Evolutionary conservation across 1,284 basidiomycete species (phyloP), one percentile per base, ranked within the genome.

Genomic region (Omphalotus olearius): DNA sequence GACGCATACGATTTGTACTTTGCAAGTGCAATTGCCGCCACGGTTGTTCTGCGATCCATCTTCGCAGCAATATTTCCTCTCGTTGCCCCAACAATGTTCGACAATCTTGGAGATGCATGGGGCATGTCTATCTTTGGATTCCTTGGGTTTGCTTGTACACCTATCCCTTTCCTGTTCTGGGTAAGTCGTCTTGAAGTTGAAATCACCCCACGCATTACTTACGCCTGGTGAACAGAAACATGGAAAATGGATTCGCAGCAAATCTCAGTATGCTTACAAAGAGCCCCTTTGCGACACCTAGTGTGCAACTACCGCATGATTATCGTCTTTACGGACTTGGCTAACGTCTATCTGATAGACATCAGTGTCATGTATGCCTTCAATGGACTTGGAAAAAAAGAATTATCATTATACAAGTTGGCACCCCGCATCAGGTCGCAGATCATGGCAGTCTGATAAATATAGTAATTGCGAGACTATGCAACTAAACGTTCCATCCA

Each of bases 21-120:
- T 52, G 85, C 85, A 0, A 80, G 78, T 51, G 84, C 84, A 2
- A 72, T 87, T 30, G 85, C 87, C 0, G 79, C 85, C 30, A 85
- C 84, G 18, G 80, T 88, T 23, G 79, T 91, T 23, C 63, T 85
- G 36, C 79, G 88, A 38, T 83, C 80, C 2, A 65, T 78, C 2
- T 75, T 84, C 48, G 88, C 83, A 3, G 81, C 80, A 1, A 70
- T 78, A 2, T 86, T 86, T 66, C 83, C 83, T 9, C 66, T 85
- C 6, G 78, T 86, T 63, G 79, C 75, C 30, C 73, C 78, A 0
- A 59, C 73, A 37, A 76, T 87, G 74, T 85, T 83, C 62, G 60
- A 64, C 6, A 67, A 66, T 4, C 72, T 88, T 13, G 84, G 84
- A 7, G 78, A 83, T 44, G 69, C 80, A 55, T 87, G 85, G 84